Evolutionary conservation across 495 filamentous ascomycete genomes (phyloP).

Genomic region (Penicillium flavigenum): DNA sequence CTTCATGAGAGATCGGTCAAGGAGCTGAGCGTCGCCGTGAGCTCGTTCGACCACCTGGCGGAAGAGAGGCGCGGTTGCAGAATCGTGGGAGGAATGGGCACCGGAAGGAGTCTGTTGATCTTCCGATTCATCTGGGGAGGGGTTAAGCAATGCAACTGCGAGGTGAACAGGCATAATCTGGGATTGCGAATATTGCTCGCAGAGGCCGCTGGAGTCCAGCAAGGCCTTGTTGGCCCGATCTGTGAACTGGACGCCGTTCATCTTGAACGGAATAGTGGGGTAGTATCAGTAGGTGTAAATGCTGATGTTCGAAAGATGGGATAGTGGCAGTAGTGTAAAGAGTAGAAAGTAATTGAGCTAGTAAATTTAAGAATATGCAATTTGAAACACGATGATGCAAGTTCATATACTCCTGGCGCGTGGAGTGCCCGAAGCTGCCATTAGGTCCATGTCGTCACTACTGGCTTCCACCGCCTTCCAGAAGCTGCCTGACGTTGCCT

Average conservation of each 20-base stretch:
- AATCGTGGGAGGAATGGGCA: slow-evolving; percentile 57
- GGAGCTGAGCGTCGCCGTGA: slow-evolving; percentile 83
- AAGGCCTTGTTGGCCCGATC: slow-evolving; percentile 87
- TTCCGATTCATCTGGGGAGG: slow-evolving; percentile 71
- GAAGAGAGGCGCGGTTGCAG: slow-evolving; percentile 68
- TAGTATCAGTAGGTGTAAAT: slow-evolving; percentile 10
- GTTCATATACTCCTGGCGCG: slow-evolving; percentile 28
- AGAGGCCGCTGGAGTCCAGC: slow-evolving; percentile 77
- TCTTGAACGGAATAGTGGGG: slow-evolving; percentile 28
- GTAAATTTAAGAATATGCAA: not conserved
- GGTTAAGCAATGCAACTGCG: slow-evolving; percentile 83
- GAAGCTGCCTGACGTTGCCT: slow-evolving; percentile 28
- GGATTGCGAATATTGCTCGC: slow-evolving; percentile 83
- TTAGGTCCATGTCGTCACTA: slow-evolving; percentile 35
- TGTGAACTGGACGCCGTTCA: slow-evolving; percentile 69
- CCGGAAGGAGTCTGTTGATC: slow-evolving; percentile 60
- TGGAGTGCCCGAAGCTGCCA: slow-evolving; percentile 25
- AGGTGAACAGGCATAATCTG: slow-evolving; percentile 88
- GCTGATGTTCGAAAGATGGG: not conserved
- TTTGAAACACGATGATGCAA: slow-evolving; percentile 14
- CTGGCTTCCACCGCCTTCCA: slow-evolving; percentile 45
- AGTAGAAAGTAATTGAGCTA: slow-evolving; percentile 10
- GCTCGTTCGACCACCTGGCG: slow-evolving; percentile 92
- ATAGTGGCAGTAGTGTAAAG: not conserved
- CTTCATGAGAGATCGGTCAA: slow-evolving; percentile 90